A percentile compares a stretch with the other conserved stretches of the same genome.
Conservation (phyloP, 2,329 filamentous ascomycete genomes). For the Aspergillus sp. region DNA sequence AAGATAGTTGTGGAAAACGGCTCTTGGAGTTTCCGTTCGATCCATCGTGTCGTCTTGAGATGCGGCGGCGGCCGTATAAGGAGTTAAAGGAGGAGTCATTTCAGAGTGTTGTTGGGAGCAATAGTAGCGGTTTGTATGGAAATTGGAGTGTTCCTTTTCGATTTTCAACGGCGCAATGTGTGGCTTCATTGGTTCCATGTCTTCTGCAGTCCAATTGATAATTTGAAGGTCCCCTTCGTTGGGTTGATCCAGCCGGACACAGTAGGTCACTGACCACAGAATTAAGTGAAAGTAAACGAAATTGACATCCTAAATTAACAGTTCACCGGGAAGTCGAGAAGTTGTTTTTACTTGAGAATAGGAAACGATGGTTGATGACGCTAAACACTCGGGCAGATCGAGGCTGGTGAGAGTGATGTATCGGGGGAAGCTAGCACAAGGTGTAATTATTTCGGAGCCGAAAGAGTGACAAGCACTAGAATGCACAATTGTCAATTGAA, state of each 20-base stretch:
- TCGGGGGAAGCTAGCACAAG: background rate
- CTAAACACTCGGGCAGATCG: background rate
- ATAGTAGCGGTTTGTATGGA: conserved; percentile 25
- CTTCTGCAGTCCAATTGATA: conserved; percentile 13
- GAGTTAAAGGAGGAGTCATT: conserved; percentile 76
- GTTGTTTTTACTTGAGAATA: background rate
- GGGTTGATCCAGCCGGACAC: conserved; percentile 13
- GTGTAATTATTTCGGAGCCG: conserved; percentile 2
- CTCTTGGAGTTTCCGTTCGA: conserved; percentile 49
- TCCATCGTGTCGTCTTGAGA: conserved; percentile 53
- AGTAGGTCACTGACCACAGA: conserved; percentile 31
- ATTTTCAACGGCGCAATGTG: conserved; percentile 41
- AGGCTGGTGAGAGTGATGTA: background rate
- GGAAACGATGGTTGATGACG: background rate
- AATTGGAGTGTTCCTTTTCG: conserved; percentile 33
- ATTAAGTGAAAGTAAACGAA: conserved; percentile 27
- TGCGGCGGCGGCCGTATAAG: conserved; percentile 53
- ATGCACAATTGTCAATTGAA: conserved; percentile 8
- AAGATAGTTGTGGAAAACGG: conserved; percentile 89
- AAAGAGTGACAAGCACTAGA: conserved; percentile 2
- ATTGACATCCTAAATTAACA: conserved; percentile 26
- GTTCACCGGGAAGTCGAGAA: background rate
- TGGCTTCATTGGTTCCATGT: conserved; percentile 36
- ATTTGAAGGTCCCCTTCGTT: background rate
- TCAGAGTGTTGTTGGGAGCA: conserved; percentile 44